Conservation (phyloP, 2,329 filamentous ascomycete species). For the Aspergillus tubingensis region DNA sequence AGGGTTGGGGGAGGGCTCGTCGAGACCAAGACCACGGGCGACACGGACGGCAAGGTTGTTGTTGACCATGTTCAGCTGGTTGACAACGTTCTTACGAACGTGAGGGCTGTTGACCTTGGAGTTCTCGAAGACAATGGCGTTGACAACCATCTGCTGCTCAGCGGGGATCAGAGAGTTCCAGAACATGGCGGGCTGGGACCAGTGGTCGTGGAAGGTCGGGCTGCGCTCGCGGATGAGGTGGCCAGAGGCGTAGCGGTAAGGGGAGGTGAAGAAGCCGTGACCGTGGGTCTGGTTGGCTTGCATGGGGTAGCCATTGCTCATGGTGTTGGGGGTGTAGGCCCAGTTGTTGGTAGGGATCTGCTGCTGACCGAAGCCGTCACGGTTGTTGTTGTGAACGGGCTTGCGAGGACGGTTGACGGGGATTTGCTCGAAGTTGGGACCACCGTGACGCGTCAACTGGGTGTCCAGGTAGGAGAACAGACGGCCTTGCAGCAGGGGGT, state of each 20-base stretch:
- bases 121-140: constrained; percentile 72
- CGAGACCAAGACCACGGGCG: constrained; percentile 61
- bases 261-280: constrained; percentile 70
- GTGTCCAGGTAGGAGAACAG: constrained; percentile 77
- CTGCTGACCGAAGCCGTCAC: constrained; percentile 68
- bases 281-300: constrained; percentile 67
- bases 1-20: constrained; percentile 59
- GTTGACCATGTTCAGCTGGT: constrained; percentile 68
- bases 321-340: constrained; percentile 67
- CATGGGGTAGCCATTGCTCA: constrained; percentile 64
- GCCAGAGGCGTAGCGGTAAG: constrained; percentile 56
- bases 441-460: constrained; percentile 69
- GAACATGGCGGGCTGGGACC: constrained; percentile 71
- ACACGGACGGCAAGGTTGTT: constrained; percentile 69
- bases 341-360: constrained; percentile 68
- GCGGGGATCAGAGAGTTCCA: constrained; percentile 68
- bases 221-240: constrained; percentile 59
- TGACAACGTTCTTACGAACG: constrained; percentile 66
- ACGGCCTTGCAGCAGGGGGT: constrained; percentile 72
- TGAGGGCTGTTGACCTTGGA: constrained; percentile 58
- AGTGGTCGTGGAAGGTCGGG: constrained; percentile 67
- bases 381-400: constrained; percentile 71
- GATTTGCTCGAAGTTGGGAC: constrained; percentile 74
- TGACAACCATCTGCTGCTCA: constrained; percentile 71
- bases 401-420: constrained; percentile 70